These are phyloP conservation scores for Myxozyma geophila DNA, from an alignment of 805 yeast genomes.

Conservation along the genomic window DNA sequence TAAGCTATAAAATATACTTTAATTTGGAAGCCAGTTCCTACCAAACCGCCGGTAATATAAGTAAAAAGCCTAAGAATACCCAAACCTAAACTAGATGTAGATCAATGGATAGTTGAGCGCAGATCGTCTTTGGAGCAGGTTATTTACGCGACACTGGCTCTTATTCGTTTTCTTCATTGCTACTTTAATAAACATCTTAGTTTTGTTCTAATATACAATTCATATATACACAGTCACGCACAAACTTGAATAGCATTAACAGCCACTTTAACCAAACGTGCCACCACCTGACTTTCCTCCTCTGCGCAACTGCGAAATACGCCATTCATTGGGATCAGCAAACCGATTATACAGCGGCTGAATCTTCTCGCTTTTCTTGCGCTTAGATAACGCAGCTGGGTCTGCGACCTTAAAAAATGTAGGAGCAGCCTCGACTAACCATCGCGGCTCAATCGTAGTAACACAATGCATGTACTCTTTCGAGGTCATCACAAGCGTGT, in stretches of 20 bases:
- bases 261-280: conserved; percentile 36
- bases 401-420: conserved; percentile 71
- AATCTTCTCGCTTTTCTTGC: conserved; percentile 65
- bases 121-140: too few relatives aligned
- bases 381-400: conserved; percentile 53
- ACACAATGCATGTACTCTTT: conserved; percentile 87
- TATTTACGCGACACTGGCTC: too few relatives aligned
- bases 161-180: not conserved
- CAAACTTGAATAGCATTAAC: not conserved
- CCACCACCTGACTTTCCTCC: conserved; percentile 31
- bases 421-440: conserved; percentile 78
- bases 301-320: conserved; percentile 57
- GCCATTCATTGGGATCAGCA: conserved; percentile 74
- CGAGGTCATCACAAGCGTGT: conserved; percentile 81
- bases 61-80: too few relatives aligned
- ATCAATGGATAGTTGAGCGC: too few relatives aligned
- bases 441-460: conserved; percentile 66
- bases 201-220: not conserved
- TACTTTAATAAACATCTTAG: not conserved
- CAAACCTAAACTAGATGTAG: too few relatives aligned
- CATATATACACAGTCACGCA: not conserved
- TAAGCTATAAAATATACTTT: too few relatives aligned
- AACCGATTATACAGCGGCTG: conserved; percentile 71
- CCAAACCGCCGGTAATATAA: too few relatives aligned
- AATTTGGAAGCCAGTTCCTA: too few relatives aligned